A percentile compares a stretch with the other conserved stretches of the same genome.
Conservation (phyloP, 2,329 filamentous ascomycete species). For the Epichloe elymi region DNA sequence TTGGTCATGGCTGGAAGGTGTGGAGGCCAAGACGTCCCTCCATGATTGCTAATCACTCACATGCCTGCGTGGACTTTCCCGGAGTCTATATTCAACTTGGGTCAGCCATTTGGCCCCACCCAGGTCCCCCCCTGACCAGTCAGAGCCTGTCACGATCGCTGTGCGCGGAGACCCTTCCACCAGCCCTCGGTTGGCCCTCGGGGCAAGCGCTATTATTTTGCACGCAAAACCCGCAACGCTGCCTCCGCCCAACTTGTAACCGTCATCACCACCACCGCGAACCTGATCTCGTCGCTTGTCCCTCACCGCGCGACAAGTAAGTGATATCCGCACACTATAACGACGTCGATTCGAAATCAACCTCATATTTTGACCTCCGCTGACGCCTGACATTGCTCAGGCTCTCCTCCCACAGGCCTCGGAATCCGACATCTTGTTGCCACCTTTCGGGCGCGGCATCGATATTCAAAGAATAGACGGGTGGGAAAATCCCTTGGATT, state of each 20-base stretch:
- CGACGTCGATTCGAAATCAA: neutral
- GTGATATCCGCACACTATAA: neutral
- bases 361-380: neutral
- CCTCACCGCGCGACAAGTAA: neutral
- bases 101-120: neutral
- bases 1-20: too few relatives aligned
- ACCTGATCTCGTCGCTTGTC: neutral
- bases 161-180: slow-evolving; percentile 1
- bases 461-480: neutral
- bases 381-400: neutral
- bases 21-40: too few relatives aligned
- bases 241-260: neutral
- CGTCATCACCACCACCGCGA: slow-evolving; percentile 1
- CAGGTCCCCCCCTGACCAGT: too few relatives aligned
- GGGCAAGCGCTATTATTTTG: neutral
- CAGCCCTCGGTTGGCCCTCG: slow-evolving; percentile 1
- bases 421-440: too few relatives aligned
- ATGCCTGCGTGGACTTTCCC: neutral
- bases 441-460: too few relatives aligned
- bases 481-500: neutral
- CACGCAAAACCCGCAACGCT: slow-evolving; percentile 4
- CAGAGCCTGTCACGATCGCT: neutral
- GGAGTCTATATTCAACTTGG: neutral
- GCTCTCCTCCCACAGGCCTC: too few relatives aligned
- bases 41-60: too few relatives aligned